Evolutionary conservation across 2,329 filamentous ascomycete species (phyloP).

Genomic region (Epichloe gansuensis): DNA sequence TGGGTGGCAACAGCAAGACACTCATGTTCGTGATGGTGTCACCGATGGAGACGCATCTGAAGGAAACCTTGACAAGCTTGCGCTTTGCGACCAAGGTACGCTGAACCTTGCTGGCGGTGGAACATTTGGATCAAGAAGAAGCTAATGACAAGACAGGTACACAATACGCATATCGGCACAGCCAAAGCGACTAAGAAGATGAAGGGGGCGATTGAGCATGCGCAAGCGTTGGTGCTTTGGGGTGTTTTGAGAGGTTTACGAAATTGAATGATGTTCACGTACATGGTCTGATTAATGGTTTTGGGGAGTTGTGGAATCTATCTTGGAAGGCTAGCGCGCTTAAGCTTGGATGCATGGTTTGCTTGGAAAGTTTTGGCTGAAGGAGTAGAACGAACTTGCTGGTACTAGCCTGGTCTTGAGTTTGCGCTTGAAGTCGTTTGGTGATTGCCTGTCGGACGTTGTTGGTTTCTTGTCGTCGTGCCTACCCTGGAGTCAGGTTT

Average conservation of each 20-base stretch:
- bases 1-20: conserved; percentile 92
- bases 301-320: not conserved
- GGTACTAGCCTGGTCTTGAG: not conserved
- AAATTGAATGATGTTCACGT: conserved; percentile 3
- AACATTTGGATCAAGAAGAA: not conserved
- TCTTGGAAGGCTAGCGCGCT: conserved; percentile 1
- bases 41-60: conserved; percentile 78
- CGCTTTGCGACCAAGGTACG: conserved; percentile 88
- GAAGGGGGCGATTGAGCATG: conserved; percentile 16
- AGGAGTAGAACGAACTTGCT: not conserved
- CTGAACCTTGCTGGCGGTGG: not conserved
- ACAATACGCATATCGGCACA: conserved; percentile 86
- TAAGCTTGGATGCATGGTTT: not conserved
- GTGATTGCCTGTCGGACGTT: not conserved
- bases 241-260: not conserved
- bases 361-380: not conserved
- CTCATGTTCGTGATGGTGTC: conserved; percentile 99
- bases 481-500: not conserved
- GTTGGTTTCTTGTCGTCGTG: not conserved
- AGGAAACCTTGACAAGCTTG: conserved; percentile 87
- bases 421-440: not conserved
- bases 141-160: conserved; percentile 37
- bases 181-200: conserved; percentile 64
- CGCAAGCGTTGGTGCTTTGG: not conserved
- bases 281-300: conserved; percentile 1